Percentiles rank a stretch among this genome's conserved stretches.
phyloP scores from a whole-genome alignment of 306 rosid species.

The Geum urbanum region DNA sequence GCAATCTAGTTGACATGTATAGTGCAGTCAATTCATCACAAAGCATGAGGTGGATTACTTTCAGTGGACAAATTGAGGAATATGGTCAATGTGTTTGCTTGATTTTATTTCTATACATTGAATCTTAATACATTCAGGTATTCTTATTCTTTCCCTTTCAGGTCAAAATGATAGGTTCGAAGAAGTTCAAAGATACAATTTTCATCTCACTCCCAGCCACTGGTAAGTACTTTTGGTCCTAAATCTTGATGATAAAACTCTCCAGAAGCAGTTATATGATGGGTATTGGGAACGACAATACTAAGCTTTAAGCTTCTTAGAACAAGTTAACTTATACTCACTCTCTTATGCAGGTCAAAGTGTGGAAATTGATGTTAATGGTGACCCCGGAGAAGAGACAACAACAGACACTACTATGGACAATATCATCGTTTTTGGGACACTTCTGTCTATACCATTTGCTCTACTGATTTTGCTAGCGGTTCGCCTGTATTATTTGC shows the following conservation, averaged over 20 bases:
- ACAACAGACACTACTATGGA: constrained; percentile 19
- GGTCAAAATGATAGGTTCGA: constrained; percentile 53
- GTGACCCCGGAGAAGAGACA: constrained; percentile 43
- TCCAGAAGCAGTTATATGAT: constrained; percentile 2
- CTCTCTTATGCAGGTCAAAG: constrained; percentile 63
- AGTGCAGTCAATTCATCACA: background rate
- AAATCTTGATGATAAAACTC: constrained; percentile 19
- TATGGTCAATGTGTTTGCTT: background rate
- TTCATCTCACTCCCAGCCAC: constrained; percentile 70
- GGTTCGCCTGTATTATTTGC: background rate
- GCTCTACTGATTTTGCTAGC: constrained; percentile 34
- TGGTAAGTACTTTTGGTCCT: constrained; percentile 41
- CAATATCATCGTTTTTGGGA: too few species aligned
- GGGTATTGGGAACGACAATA: background rate
- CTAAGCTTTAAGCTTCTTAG: background rate
- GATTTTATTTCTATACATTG: background rate
- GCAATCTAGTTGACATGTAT: background rate
- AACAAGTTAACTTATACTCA: constrained; percentile 13
- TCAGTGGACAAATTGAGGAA: background rate
- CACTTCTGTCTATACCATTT: constrained; percentile 1
- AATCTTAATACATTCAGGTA: background rate
- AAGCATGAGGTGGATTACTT: background rate
- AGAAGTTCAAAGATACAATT: constrained; percentile 62
- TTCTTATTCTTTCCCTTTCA: constrained; percentile 19
- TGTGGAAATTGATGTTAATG: constrained; percentile 50